Percentiles rank a stretch among this genome's conserved stretches.
These are phyloP conservation scores for Tulasnella sp. DNA, from an alignment of 768 basidiomycete species.

Conservation along the genomic window DNA sequence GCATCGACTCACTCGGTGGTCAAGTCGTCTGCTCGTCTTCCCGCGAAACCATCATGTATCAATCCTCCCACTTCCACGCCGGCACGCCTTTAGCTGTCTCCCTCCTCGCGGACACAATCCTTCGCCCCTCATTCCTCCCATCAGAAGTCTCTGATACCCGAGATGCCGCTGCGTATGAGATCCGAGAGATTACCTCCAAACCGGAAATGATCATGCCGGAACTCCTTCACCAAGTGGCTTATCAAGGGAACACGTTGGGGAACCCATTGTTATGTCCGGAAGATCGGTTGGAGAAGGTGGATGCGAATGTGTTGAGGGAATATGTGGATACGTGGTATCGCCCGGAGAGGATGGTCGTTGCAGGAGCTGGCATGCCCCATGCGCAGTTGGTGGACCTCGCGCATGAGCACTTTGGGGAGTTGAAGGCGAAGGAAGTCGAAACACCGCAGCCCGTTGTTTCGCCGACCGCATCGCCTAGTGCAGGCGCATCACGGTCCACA, in stretches of 20 bases:
- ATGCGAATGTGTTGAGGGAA: constrained; percentile 46
- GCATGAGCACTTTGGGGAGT: constrained; percentile 71
- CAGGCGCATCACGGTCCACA: constrained; percentile 25
- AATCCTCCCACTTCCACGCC: constrained; percentile 85
- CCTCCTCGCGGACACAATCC: constrained; percentile 83
- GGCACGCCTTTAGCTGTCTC: constrained; percentile 73
- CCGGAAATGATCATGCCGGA: constrained; percentile 93
- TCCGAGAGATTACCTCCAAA: constrained; percentile 75
- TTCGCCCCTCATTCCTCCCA: constrained; percentile 58
- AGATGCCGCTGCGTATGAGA: constrained; percentile 83
- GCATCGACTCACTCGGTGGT: constrained; percentile 76
- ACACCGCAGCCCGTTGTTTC: constrained; percentile 22
- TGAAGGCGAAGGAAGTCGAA: constrained; percentile 28
- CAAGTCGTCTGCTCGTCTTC: constrained; percentile 87
- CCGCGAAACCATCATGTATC: constrained; percentile 94
- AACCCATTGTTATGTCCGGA: constrained; percentile 84
- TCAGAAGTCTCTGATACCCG: constrained; percentile 78
- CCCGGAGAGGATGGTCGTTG: constrained; percentile 91
- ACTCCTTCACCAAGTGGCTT: constrained; percentile 78
- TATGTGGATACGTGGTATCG: constrained; percentile 76
- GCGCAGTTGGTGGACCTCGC: constrained; percentile 77
- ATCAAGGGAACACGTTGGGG: constrained; percentile 66
- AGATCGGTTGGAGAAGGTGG: constrained; percentile 62
- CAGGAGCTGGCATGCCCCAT: constrained; percentile 87
- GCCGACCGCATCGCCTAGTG: constrained; percentile 8